Conservation (phyloP, 2,329 filamentous ascomycete genomes). For the Exophiala spinifera region DNA sequence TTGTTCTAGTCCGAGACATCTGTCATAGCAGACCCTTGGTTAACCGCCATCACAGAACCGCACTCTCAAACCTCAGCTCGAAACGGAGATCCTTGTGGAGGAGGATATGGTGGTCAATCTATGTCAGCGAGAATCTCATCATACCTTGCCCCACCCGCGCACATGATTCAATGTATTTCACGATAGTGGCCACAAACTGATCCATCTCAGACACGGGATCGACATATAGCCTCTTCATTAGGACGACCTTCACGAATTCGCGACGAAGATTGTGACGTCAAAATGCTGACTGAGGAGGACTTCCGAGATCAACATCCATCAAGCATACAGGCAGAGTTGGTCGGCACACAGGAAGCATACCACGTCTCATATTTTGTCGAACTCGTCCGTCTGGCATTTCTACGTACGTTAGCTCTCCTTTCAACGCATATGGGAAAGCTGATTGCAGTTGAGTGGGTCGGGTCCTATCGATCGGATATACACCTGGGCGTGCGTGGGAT, state of each 20-base stretch:
- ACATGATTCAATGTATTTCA: not conserved
- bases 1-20: not conserved
- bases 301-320: conserved; percentile 8
- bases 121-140: conserved; percentile 7
- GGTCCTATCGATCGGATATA: conserved; percentile 4
- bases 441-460: conserved; percentile 2
- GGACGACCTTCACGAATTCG: conserved; percentile 30
- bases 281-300: conserved; percentile 22
- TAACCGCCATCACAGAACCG: conserved; percentile 16
- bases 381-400: conserved; percentile 3
- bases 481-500: conserved; percentile 4
- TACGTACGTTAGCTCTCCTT: not conserved
- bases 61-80: conserved; percentile 13
- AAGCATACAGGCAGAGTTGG: too few relatives aligned
- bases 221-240: conserved; percentile 27
- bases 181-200: conserved; percentile 7
- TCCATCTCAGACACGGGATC: conserved; percentile 18
- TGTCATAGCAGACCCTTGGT: not conserved
- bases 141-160: not conserved
- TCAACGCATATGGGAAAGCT: conserved; percentile 1
- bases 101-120: conserved; percentile 29
- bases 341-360: not conserved
- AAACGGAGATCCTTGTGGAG: conserved; percentile 25
- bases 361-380: not conserved
- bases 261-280: conserved; percentile 28